Evolutionary conservation across 164 flowering plant species (phyloP).

Genomic region (Umbellularia californica): DNA sequence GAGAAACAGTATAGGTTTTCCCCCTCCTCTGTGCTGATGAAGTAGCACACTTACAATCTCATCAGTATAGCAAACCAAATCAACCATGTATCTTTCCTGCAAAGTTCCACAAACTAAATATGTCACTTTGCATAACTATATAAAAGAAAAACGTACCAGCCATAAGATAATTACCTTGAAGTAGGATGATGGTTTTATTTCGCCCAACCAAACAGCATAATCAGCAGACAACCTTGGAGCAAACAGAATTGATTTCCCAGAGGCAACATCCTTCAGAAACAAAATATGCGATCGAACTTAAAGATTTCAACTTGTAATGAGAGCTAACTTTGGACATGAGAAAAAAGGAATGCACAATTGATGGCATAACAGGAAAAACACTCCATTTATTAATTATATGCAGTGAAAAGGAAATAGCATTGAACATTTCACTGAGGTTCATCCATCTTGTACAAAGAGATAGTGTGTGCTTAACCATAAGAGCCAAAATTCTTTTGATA

Average conservation of each 20-base stretch:
- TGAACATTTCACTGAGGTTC: too few relatives aligned
- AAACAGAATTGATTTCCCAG: constrained; percentile 77
- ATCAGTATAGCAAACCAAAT: constrained; percentile 51
- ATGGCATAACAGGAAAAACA: too few relatives aligned
- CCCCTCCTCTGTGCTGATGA: constrained; percentile 41
- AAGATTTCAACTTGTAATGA: too few relatives aligned
- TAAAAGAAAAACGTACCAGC: neutral
- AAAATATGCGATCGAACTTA: neutral
- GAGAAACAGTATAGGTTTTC: constrained; percentile 65
- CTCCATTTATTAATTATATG: too few relatives aligned
- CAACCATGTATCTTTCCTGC: constrained; percentile 78
- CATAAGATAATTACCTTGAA: constrained; percentile 52
- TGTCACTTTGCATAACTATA: neutral
- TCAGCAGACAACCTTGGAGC: constrained; percentile 75
- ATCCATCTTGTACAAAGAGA: too few relatives aligned
- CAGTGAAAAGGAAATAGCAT: too few relatives aligned
- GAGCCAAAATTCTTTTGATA: too few relatives aligned
- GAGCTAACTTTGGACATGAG: too few relatives aligned
- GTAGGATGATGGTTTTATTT: constrained; percentile 66
- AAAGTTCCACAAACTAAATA: constrained; percentile 9
- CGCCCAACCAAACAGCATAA: constrained; percentile 93
- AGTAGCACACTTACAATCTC: constrained; percentile 55
- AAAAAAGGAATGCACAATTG: too few relatives aligned
- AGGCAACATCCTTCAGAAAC: constrained; percentile 57
- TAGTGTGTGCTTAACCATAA: too few relatives aligned